These are phyloP conservation scores for Rhypophila decipiens DNA, from an alignment of 495 filamentous ascomycete species.

Conservation along the genomic window DNA sequence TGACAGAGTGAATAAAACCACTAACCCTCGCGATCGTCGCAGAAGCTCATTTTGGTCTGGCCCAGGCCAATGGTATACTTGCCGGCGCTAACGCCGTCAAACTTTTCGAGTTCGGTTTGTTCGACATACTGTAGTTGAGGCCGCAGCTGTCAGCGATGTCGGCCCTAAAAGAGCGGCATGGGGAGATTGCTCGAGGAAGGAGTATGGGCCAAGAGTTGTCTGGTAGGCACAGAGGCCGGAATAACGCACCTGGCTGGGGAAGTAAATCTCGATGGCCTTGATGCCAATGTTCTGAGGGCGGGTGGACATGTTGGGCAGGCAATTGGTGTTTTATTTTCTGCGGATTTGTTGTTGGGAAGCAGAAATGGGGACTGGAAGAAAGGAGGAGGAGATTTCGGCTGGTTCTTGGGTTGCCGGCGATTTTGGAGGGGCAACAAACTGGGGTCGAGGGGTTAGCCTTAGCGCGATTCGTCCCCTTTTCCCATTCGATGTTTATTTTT, in stretches of 20 bases:
- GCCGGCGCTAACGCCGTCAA: constrained; percentile 88
- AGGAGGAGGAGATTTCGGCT: not conserved
- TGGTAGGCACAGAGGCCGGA: not conserved
- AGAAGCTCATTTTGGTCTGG: constrained; percentile 99
- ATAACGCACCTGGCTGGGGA: constrained; percentile 79
- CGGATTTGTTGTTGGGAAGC: not conserved
- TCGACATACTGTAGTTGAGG: constrained; percentile 73
- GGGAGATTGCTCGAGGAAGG: not conserved
- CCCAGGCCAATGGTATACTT: constrained; percentile 99
- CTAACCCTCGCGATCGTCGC: constrained; percentile 95
- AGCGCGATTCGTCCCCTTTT: not conserved
- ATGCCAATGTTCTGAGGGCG: constrained; percentile 97
- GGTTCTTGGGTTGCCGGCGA: not conserved
- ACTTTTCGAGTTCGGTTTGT: constrained; percentile 92
- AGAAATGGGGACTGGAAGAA: not conserved
- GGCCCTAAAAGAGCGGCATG: constrained; percentile 5
- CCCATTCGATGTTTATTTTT: not conserved
- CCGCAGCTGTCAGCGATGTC: constrained; percentile 24
- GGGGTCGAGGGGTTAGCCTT: not conserved
- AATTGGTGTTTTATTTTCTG: constrained; percentile 19
- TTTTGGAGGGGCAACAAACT: not conserved
- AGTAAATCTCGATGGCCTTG: constrained; percentile 99
- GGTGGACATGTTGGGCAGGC: constrained; percentile 60
- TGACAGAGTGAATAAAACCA: constrained; percentile 7
- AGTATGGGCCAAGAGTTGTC: not conserved